Percentiles rank a stretch among this genome's conserved stretches.
These are phyloP conservation scores for Triticum timopheevii DNA, from an alignment of 176 grass and related monocot genomes.

Conservation along the genomic window DNA sequence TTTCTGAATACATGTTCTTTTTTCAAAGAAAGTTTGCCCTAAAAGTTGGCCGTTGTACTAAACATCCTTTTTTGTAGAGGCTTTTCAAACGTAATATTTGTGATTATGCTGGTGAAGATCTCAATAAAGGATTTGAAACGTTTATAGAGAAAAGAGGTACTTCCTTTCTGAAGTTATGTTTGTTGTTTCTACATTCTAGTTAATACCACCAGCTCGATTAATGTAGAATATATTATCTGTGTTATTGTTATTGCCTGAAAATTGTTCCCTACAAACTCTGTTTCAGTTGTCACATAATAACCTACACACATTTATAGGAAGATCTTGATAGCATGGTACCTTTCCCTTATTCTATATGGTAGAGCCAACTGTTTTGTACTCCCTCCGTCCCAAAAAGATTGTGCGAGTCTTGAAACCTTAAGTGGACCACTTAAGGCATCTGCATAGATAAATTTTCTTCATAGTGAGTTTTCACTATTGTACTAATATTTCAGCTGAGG, in stretches of 20 bases:
- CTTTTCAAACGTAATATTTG: constrained; percentile 90
- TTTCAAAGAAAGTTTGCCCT: constrained; percentile 4
- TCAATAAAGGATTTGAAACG: constrained; percentile 91
- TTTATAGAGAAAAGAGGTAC: constrained; percentile 92
- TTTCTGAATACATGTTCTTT: background rate
- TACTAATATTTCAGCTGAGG: background rate
- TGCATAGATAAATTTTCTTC: background rate
- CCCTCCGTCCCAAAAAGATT: too few relatives aligned
- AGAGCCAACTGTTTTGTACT: background rate
- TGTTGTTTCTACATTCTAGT: constrained; percentile 12
- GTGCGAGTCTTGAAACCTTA: background rate
- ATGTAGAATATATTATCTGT: constrained; percentile 16
- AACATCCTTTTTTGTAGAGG: constrained; percentile 57
- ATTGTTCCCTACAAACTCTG: background rate
- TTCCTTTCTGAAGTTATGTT: constrained; percentile 24
- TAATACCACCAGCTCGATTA: background rate
- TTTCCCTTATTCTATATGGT: background rate
- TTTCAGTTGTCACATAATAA: constrained; percentile 22
- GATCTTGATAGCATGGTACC: background rate
- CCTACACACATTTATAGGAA: constrained; percentile 4
- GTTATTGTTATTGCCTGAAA: background rate
- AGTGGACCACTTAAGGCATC: constrained; percentile 6
- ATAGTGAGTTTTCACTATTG: background rate
- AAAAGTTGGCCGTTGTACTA: constrained; percentile 31
- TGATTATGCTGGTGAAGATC: constrained; percentile 75